Conservation (phyloP, 108 stramenopile genomes). For the Hondaea fermentalgiana region DNA sequence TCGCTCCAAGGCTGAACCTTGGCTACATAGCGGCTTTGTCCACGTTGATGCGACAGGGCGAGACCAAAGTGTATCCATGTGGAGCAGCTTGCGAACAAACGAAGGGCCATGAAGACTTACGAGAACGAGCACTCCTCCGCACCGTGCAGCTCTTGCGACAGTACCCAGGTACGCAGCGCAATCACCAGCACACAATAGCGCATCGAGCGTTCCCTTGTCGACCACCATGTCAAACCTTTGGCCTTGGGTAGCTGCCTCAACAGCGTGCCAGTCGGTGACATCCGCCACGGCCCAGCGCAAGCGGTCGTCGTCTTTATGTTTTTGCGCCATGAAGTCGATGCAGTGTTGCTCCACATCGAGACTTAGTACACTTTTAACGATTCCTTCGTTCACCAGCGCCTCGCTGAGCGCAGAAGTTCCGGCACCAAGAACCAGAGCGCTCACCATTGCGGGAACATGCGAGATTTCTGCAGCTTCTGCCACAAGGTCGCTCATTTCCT, state of each 20-base stretch:
- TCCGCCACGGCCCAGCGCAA: neutral
- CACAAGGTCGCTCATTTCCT: neutral
- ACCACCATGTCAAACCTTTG: neutral
- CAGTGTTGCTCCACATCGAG: neutral
- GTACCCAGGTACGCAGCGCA: neutral
- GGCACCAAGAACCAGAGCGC: neutral
- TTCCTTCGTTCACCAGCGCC: neutral
- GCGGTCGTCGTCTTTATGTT: neutral
- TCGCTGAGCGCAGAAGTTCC: neutral
- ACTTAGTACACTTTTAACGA: neutral
- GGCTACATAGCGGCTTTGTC: neutral
- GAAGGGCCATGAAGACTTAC: neutral
- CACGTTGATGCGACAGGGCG: neutral
- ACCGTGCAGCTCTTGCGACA: neutral
- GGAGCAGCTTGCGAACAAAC: neutral
- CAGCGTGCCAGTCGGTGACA: neutral
- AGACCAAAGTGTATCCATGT: neutral
- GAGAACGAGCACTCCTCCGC: neutral
- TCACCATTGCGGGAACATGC: neutral
- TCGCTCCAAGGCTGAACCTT: neutral
- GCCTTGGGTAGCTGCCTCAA: neutral
- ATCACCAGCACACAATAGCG: neutral
- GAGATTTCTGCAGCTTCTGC: neutral
- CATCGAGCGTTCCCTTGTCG: conserved; percentile 1
- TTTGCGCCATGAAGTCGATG: neutral